These are phyloP conservation scores for Podila horticola DNA, from an alignment of 192 early-diverging fungal species.

Conservation along the genomic window DNA sequence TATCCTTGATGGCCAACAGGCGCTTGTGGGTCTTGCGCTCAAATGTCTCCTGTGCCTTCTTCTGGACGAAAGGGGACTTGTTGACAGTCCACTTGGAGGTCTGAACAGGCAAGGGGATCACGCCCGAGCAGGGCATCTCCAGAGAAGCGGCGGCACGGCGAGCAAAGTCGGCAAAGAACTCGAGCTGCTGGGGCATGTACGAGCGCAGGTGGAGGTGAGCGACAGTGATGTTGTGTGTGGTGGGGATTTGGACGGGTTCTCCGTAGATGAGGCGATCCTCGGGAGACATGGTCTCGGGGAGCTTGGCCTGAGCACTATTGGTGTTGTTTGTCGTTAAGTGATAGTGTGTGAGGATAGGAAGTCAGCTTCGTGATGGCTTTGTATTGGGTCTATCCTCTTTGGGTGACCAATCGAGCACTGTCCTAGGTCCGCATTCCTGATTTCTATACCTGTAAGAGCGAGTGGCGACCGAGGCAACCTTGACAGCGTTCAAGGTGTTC, in stretches of 20 bases:
- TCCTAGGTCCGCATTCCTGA: not conserved
- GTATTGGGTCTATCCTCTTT: not conserved
- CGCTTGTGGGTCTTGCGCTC: constrained; percentile 91
- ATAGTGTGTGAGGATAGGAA: too few species aligned
- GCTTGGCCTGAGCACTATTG: constrained; percentile 7
- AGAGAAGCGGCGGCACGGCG: constrained; percentile 82
- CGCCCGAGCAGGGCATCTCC: constrained; percentile 76
- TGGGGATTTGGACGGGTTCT: constrained; percentile 57
- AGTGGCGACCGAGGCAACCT: constrained; percentile 18
- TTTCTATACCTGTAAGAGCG: constrained; percentile 45
- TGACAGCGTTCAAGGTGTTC: constrained; percentile 16
- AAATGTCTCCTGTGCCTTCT: constrained; percentile 97
- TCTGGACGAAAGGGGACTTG: constrained; percentile 95
- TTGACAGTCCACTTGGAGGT: constrained; percentile 88
- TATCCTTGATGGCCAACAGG: constrained; percentile 82
- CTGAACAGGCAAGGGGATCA: constrained; percentile 76
- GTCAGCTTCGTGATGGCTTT: not conserved
- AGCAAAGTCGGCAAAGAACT: constrained; percentile 88
- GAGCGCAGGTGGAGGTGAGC: constrained; percentile 82
- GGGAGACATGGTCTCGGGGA: constrained; percentile 36
- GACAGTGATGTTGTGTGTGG: constrained; percentile 75
- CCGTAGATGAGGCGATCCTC: constrained; percentile 47
- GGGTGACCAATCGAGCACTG: not conserved
- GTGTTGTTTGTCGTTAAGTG: too few species aligned
- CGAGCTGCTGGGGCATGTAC: constrained; percentile 86